Evolutionary conservation across 805 yeast genomes (phyloP).

Genomic region (Hanseniaspora osmophila): DNA sequence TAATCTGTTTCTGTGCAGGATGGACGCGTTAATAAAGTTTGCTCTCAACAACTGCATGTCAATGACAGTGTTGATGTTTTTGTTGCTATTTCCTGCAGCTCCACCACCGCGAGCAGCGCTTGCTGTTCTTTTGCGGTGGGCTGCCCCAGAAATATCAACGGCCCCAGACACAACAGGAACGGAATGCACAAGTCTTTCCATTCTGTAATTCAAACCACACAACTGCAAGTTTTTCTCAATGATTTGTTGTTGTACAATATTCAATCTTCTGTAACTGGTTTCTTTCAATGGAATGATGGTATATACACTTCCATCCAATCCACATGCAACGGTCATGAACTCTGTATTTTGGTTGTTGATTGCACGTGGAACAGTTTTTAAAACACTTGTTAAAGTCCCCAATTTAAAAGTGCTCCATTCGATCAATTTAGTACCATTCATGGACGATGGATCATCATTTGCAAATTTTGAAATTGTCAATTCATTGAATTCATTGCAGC

Average conservation of each 20-base stretch:
- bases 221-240: conserved; percentile 59
- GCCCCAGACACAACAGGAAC: not conserved
- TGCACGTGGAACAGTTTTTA: no score
- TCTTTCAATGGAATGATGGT: conserved; percentile 66
- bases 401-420: conserved; percentile 57
- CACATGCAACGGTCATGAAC: conserved; percentile 38
- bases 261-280: conserved; percentile 61
- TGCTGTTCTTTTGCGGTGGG: no score
- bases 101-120: no score
- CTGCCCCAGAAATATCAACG: no score
- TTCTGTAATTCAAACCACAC: conserved; percentile 71
- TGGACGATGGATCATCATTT: conserved; percentile 78
- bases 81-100: not conserved
- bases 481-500: conserved; percentile 53
- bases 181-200: conserved; percentile 25
- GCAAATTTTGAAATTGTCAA: conserved; percentile 73
- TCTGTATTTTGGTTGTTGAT: not conserved
- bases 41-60: not conserved
- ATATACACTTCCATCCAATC: conserved; percentile 67
- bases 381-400: conserved; percentile 26
- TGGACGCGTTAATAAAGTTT: not conserved
- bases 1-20: not conserved
- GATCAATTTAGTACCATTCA: conserved; percentile 64
- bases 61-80: not conserved
- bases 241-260: conserved; percentile 76